Percentiles rank a stretch among this genome's conserved stretches.
Conservation (phyloP, 2,329 filamentous ascomycete species). For the Diplodia seriata region DNA sequence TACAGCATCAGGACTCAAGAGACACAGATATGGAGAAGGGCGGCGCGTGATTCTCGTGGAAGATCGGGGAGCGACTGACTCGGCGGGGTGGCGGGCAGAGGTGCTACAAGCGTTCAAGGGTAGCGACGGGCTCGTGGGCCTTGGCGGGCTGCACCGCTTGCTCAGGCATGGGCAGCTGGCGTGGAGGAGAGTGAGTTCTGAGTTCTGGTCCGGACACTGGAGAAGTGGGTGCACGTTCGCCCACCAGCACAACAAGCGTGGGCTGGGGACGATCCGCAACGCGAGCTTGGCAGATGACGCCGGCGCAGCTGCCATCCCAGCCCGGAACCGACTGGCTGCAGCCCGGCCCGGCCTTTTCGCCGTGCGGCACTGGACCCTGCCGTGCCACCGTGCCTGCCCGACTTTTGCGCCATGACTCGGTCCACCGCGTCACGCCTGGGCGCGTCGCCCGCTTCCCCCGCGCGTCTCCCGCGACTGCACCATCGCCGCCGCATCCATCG, state of each 20-base stretch:
- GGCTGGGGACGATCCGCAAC: constrained; percentile 17
- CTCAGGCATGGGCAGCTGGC: constrained; percentile 24
- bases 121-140: constrained; percentile 22
- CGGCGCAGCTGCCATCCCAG: constrained; percentile 13
- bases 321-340: too few species aligned
- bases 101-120: neutral
- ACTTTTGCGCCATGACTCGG: neutral
- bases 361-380: neutral
- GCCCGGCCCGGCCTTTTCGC: constrained; percentile 6
- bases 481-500: neutral
- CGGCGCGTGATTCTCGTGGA: constrained; percentile 20
- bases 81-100: constrained; percentile 26
- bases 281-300: constrained; percentile 26
- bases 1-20: constrained; percentile 25
- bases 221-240: constrained; percentile 27
- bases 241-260: constrained; percentile 8
- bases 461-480: constrained; percentile 8
- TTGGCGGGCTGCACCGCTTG: constrained; percentile 8
- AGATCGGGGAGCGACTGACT: constrained; percentile 20
- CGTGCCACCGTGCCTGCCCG: too few species aligned
- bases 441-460: constrained; percentile 23
- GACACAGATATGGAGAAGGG: constrained; percentile 10
- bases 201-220: neutral
- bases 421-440: neutral
- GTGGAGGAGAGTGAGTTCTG: neutral